A percentile compares a stretch with the other conserved stretches of the same genome.
phyloP scores from a whole-genome alignment of 768 basidiomycete species.

The Lactarius hengduanensis region DNA sequence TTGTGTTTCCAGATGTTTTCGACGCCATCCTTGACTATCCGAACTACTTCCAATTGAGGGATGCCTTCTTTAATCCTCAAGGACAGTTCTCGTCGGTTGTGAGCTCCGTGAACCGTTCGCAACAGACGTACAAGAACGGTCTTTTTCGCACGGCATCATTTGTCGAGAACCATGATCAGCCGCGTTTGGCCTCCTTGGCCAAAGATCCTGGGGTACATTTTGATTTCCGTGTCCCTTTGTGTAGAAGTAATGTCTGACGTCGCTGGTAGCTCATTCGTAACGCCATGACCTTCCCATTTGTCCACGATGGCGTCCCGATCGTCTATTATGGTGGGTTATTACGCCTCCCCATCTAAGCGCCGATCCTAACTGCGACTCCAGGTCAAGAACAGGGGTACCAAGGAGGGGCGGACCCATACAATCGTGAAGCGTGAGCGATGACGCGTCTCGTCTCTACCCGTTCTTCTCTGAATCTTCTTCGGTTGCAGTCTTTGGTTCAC shows the following conservation, averaged over 20 bases:
- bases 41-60: conserved; percentile 44
- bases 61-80: conserved; percentile 40
- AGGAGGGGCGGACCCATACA: conserved; percentile 45
- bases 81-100: conserved; percentile 39
- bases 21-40: conserved; percentile 51
- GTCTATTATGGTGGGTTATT: conserved; percentile 45
- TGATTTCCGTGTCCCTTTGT: not conserved
- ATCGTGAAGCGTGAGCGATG: conserved; percentile 49
- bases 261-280: conserved; percentile 43
- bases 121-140: conserved; percentile 42
- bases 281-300: conserved; percentile 50
- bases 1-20: conserved; percentile 38
- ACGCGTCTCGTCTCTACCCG: not conserved
- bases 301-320: conserved; percentile 51
- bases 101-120: conserved; percentile 34
- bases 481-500: conserved; percentile 59
- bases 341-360: not conserved
- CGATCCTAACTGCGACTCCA: conserved; percentile 21
- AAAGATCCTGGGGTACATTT: conserved; percentile 43
- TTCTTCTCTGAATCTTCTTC: not conserved
- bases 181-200: conserved; percentile 46
- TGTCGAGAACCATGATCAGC: conserved; percentile 56
- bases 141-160: conserved; percentile 46
- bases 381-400: conserved; percentile 52
- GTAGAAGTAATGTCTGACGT: not conserved